Percentiles rank a stretch among this genome's conserved stretches.
Evolutionary conservation across 257 asterid genomes (phyloP).

Genomic region (Capsicum baccatum): DNA sequence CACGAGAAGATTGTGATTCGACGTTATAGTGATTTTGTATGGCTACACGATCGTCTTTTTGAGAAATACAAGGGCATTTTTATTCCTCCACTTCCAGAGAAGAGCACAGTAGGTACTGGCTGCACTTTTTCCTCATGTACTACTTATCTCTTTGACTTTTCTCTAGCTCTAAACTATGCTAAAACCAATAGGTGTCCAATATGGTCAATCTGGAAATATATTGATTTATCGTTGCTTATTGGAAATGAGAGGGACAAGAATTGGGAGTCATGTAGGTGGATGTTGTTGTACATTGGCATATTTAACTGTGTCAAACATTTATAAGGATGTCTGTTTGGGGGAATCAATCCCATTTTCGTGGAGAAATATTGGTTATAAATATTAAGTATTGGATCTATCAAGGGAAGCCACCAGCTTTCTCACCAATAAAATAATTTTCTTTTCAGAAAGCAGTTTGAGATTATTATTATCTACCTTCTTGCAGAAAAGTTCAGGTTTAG

Average conservation of each 20-base stretch:
- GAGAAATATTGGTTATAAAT: background rate
- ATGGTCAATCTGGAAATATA: background rate
- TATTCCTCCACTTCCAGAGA: constrained; percentile 99
- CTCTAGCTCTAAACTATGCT: background rate
- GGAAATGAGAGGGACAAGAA: constrained; percentile 3
- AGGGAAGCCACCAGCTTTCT: background rate
- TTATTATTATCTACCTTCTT: constrained; percentile 37
- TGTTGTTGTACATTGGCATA: constrained; percentile 3
- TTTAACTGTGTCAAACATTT: background rate
- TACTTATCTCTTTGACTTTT: background rate
- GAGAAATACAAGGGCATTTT: constrained; percentile 93
- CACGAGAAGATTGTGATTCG: constrained; percentile 95
- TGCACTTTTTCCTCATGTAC: constrained; percentile 12
- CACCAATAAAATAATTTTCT: constrained; percentile 11
- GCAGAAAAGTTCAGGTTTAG: constrained; percentile 91
- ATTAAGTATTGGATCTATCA: background rate
- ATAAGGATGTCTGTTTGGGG: background rate
- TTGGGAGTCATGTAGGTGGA: background rate
- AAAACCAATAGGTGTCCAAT: constrained; percentile 17
- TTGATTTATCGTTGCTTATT: background rate
- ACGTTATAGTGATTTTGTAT: constrained; percentile 91
- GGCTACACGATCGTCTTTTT: constrained; percentile 92
- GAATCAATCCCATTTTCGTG: background rate
- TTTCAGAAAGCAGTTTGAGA: constrained; percentile 26
- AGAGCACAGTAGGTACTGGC: constrained; percentile 94